Base-by-base conservation (phyloP, 371 early-diverging fungal genomes). In the Smittium mucronatum region DNA sequence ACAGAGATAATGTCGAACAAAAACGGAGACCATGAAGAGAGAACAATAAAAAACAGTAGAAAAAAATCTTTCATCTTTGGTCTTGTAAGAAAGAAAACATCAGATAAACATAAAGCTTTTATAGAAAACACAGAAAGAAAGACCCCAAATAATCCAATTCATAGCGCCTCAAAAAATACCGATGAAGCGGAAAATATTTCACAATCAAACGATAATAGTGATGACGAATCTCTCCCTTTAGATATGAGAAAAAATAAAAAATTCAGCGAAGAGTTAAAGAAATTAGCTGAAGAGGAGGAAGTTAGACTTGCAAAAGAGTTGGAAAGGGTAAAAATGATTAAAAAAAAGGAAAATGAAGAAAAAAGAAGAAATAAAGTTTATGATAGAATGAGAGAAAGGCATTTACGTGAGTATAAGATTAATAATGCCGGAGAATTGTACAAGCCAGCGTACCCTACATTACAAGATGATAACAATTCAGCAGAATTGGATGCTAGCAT, bases 291-390 rank as follows among this genome's bases (percentile, higher is more conserved):
- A 36, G 34, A 34, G 32, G 65, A 65, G 34, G 65, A 65, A n/a
- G n/a, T n/a, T 32, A n/a, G 65, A n/a, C 36, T 65, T n/a, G 36
- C n/a, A 21, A 65, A 65, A 65, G 65, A 65, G n/a, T 34, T 65
- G 34, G 32, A 65, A 65, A 65, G n/a, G n/a, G 65, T 34, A 26
- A 65, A 33, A n/a, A 36, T 31, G n/a, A 32, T 34, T 15, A 32
- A 33, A 34, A 65, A 34, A n/a, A 65, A 65, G n/a, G 65, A 65
- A 32, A 65, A 65, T 34, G 65, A 65, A n/a, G 65, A 65, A n/a
- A 65, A 33, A 34, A 65, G 34, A 34, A 65, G 36, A 34, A 65
- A 65, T n/a, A 28, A 31, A 36, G 65, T 65, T n/a, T 65, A 65
- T 33, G 34, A 65, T 34, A 26, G 65, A 31, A 65, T 65, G 65